phyloP scores from a whole-genome alignment of 495 filamentous ascomycete genomes.

The Emericellopsis terricola region DNA sequence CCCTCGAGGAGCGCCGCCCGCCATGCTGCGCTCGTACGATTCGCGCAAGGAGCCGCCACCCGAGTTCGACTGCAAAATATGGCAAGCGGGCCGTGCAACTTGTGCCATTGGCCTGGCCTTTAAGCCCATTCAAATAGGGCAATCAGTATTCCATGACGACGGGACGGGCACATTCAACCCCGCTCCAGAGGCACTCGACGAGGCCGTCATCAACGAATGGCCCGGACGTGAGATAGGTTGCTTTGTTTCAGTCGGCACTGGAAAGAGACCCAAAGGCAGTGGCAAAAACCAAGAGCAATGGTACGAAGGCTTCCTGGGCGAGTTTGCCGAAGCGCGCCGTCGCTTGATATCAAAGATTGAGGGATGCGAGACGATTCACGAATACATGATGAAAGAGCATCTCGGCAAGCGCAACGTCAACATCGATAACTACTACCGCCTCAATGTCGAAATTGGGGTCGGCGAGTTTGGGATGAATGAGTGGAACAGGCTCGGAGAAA shows the following conservation, averaged over 20 bases:
- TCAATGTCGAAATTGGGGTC: slow-evolving; percentile 93
- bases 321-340: slow-evolving; percentile 76
- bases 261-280: slow-evolving; percentile 62
- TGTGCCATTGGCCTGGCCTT: slow-evolving; percentile 82
- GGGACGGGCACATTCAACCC: slow-evolving; percentile 87
- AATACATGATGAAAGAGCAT: slow-evolving; percentile 58
- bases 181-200: slow-evolving; percentile 66
- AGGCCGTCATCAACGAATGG: slow-evolving; percentile 85
- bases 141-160: slow-evolving; percentile 87
- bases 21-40: slow-evolving; percentile 80
- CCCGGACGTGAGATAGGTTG: slow-evolving; percentile 79
- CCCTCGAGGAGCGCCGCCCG: slow-evolving; percentile 39
- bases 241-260: slow-evolving; percentile 82
- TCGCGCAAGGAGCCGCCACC: slow-evolving; percentile 79
- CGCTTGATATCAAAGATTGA: slow-evolving; percentile 81
- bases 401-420: slow-evolving; percentile 63
- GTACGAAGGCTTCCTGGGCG: slow-evolving; percentile 88
- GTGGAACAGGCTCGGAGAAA: slow-evolving; percentile 83
- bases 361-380: slow-evolving; percentile 82
- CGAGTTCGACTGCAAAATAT: slow-evolving; percentile 81
- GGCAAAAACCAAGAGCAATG: slow-evolving; percentile 53
- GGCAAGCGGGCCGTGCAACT: slow-evolving; percentile 93
- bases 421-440: slow-evolving; percentile 85
- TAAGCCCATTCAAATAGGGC: slow-evolving; percentile 87
- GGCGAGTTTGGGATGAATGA: slow-evolving; percentile 99